Percentiles rank a stretch among this genome's conserved stretches.
These are phyloP conservation scores for Hyaloperonospora arabidopsidis DNA, from an alignment of 352 stramenopile genomes.

Conservation along the genomic window DNA sequence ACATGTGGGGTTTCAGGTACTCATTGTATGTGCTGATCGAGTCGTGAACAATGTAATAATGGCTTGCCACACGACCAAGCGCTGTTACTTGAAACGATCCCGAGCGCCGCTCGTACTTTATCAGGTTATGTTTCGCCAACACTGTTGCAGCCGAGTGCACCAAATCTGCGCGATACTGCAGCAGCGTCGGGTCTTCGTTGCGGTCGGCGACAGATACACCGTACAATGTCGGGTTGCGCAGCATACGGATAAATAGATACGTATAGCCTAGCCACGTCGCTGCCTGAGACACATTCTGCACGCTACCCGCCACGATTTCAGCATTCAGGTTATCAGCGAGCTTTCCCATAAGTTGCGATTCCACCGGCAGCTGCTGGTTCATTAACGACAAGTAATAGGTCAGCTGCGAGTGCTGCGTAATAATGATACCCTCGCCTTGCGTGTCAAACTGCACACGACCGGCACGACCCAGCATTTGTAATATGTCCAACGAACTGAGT, in stretches of 20 bases:
- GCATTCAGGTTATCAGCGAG: constrained; percentile 98
- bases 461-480: constrained; percentile 98
- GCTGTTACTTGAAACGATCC: constrained; percentile 95
- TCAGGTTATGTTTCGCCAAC: constrained; percentile 95
- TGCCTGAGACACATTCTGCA: constrained; percentile 92
- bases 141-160: constrained; percentile 93
- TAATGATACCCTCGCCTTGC: constrained; percentile 97
- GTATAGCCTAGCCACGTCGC: constrained; percentile 99
- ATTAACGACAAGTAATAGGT: constrained; percentile 99
- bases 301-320: constrained; percentile 95
- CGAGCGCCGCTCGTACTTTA: constrained; percentile 96
- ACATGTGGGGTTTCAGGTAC: constrained; percentile 98
- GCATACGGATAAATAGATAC: constrained; percentile 99
- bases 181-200: constrained; percentile 89
- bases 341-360: constrained; percentile 95
- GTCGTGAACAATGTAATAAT: constrained; percentile 99
- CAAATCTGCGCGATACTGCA: constrained; percentile 93
- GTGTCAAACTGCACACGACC: constrained; percentile 98
- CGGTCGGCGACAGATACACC: constrained; percentile 85
- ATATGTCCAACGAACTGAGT: constrained; percentile 95
- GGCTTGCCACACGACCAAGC: constrained; percentile 94
- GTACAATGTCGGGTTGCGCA: constrained; percentile 96
- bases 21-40: constrained; percentile 98
- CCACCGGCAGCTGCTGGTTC: constrained; percentile 99
- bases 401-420: constrained; percentile 97